Base-by-base conservation (phyloP, 805 yeast species). In the Saccharomycopsis javanensis region DNA sequence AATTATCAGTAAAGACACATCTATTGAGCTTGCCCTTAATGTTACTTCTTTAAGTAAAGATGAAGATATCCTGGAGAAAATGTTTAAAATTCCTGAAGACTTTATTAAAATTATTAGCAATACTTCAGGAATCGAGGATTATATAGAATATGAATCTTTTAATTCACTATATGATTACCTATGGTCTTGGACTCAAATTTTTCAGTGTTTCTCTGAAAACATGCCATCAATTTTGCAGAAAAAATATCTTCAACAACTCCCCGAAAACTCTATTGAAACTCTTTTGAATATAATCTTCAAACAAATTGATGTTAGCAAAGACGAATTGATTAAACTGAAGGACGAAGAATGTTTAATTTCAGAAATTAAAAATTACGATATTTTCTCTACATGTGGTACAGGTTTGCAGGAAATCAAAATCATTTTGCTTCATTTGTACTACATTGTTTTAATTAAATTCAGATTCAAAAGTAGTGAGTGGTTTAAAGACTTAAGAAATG, bases 401-500 rank as follows among this genome's bases (percentile, higher is more conserved):
- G 20, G 33, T 5, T 52, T 52, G 15, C 35, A 18, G 11, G 54
- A 52, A 35, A 35, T 52, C 48, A 68, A 70, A 50, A 68, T 75
- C 34, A 58, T 81, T 23, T 62, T 78, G 3, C 65, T 80, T 13
- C 80, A 83, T 64, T 65, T 85, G 51, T 79, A 77, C 61, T 85
- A 75, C 65, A 68, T 73, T 50, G 64, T 78, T 2, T 73, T 83
- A 64, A 69, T 72, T 51, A 72, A 75, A 61, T 71, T 81, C 50
- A 87, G 88, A 1, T 77, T 85, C 2, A 66, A 74, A 16, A 79
- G 78, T 1, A 85, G 83, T 64, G 68, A 69, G 13, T 91, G 96
- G 96, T 90, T 76, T 71, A 73, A 79, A 55, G 80, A 79, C 16
- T 75, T 89, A 34, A 79, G 89, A 62, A 86, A 86, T 65, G 78